Base-by-base conservation (phyloP, 345 rosid species). In the Arabidopsis arenosa region DNA sequence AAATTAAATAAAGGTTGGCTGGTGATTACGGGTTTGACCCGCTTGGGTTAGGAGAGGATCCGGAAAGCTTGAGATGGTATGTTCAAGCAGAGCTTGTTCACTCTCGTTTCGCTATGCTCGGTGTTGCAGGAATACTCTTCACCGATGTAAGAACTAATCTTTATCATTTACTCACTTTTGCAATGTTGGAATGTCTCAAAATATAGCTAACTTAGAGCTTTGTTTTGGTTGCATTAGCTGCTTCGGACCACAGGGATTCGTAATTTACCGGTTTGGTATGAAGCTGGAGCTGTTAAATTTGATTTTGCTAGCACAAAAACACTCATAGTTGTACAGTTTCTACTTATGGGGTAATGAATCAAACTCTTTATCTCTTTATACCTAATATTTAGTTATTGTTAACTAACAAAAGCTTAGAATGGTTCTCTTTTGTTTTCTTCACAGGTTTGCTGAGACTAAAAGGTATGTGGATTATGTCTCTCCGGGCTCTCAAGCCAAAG, bases 21-120 rank as follows among this genome's bases (percentile, higher is more conserved):
- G 97, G 97, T 68, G 97, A 94, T 79, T 94, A 76, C 75, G 99
- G 96, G 72, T 92, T 92, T 68, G 96, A 92, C 80, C 99, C 97
- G 4, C 92, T 94, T 4, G 97, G 97, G 52, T 86, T 94, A 49
- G 98, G 98, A 60, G 97, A 92, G 71, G 90, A 92, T 68, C 96
- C 92, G 0, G 84, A 85, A 36, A 92, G 93, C 89, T 89, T 92
- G 84, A 92, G 83, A 73, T 94, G 97, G 98, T 94, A 88, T 51
- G 99, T 92, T 69, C 97, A 94, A 83, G 99, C 99, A 36, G 97
- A 94, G 82, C 80, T 92, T 74, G 96, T 92, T 54, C 99, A 89
- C 72, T 68, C 92, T 60, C 96, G 98, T 75, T 94, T 94, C 75
- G 97, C 98, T 3, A 92, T 88, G 98, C 86, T 86, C 7, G 98